Evolutionary conservation across 2,329 filamentous ascomycete genomes (phyloP).

Genomic region (Talaromyces sp.): DNA sequence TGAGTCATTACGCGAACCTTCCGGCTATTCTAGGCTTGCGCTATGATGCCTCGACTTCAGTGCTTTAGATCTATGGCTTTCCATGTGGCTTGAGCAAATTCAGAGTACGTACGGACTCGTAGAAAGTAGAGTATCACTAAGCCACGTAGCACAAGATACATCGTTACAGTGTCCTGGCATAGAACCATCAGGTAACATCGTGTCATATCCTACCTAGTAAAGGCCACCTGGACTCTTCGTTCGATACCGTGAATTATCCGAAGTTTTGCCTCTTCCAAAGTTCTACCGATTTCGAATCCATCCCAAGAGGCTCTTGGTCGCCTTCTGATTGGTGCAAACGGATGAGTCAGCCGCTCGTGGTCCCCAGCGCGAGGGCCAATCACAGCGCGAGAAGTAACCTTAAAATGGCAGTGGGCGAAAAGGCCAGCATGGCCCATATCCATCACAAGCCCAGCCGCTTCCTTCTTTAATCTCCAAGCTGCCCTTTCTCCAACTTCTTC

Average conservation of each 20-base stretch:
- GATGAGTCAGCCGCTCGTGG: conserved; percentile 32
- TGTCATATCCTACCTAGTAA: neutral
- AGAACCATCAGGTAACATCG: neutral
- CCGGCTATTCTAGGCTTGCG: neutral
- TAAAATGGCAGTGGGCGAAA: conserved; percentile 35
- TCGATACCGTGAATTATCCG: neutral
- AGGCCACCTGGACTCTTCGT: neutral
- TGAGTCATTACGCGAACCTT: neutral
- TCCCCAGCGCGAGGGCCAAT: conserved; percentile 34
- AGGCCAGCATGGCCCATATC: conserved; percentile 46
- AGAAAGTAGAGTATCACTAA: neutral
- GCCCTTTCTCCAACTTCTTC: conserved; percentile 22
- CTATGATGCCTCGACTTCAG: neutral
- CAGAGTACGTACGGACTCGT: neutral
- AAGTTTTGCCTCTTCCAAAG: neutral
- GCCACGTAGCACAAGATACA: neutral
- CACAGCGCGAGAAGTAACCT: conserved; percentile 39
- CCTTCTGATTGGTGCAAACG: conserved; percentile 4
- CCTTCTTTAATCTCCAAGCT: conserved; percentile 21
- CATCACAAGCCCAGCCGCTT: conserved; percentile 34
- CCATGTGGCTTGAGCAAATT: neutral
- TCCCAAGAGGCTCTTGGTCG: conserved; percentile 21
- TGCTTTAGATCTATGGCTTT: neutral
- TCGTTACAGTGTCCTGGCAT: neutral
- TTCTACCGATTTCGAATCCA: conserved; percentile 20